Base-by-base conservation (phyloP, 306 rosid genomes). In the Acacia acuminata region DNA sequence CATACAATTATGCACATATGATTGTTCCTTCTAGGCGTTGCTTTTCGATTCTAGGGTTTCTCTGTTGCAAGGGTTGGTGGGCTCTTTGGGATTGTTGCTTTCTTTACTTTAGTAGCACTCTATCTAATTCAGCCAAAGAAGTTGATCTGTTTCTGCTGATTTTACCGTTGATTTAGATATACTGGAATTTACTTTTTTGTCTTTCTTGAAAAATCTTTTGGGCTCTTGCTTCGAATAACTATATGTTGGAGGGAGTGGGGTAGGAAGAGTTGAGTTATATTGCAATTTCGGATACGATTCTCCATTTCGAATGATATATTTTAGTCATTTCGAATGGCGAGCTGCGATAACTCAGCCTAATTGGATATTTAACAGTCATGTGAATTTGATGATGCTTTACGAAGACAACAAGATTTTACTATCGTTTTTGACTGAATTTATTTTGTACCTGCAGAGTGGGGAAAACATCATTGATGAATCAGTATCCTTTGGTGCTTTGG, bases 391-490 rank as follows among this genome's bases (percentile, higher is more conserved):
- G 71, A 48, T 19, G 15, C 45, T 73, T 48, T 76, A 24, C 16
- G 3, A n/a, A 68, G 36, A 77, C 73, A 53, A 53, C 34, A 0
- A n/a, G 2, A 19, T 75, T 43, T 20, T 71, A 38, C 43, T 3
- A 32, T 11, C 44, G 40, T 27, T 45, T 45, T 47, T 76, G 47
- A 84, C 76, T n/a, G 43, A 3, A 19, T 73, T 15, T 19, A 44
- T 56, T 47, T 82, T 40, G 64, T 91, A 75, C 47, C 77, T 89
- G 88, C 97, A 96, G 99, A 91, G 99, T 96, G 53, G 99, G 99
- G 85, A 96, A 96, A 92, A 96, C 99, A 75, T 96, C 98, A 63
- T 90, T 96, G 97, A 96, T 96, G 99, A 96, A 96, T 82, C 99
- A 96, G 99, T 96, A 96, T 96, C 99, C 99, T 90, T 76, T 44